These are phyloP conservation scores for Xylaria sp. DNA, from an alignment of 2,329 filamentous ascomycete genomes.

Conservation along the genomic window DNA sequence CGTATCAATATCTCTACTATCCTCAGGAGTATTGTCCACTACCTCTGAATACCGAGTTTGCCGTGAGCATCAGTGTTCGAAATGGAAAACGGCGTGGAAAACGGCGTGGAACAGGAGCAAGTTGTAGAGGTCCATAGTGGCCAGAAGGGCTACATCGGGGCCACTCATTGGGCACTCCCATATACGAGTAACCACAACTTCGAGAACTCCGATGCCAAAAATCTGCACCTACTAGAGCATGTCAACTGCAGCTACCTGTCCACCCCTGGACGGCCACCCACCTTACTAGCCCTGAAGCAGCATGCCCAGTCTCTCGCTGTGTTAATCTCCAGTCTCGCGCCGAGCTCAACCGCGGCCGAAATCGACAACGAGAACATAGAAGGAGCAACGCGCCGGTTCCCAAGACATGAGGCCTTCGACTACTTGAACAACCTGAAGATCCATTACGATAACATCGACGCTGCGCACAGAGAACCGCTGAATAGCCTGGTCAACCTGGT, in stretches of 20 bases:
- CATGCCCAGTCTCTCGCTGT: conserved; percentile 60
- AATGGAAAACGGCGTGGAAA: conserved; percentile 19
- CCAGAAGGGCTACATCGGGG: conserved; percentile 42
- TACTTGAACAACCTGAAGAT: conserved; percentile 55
- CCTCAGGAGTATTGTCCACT: conserved; percentile 1
- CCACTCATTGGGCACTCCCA: conserved; percentile 45
- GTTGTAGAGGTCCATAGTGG: conserved; percentile 30
- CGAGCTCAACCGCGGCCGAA: conserved; percentile 39
- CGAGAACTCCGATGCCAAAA: conserved; percentile 36
- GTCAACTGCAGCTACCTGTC: conserved; percentile 63
- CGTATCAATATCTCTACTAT: conserved; percentile 3
- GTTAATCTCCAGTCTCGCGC: conserved; percentile 53
- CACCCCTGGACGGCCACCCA: conserved; percentile 53
- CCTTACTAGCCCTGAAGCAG: conserved; percentile 60
- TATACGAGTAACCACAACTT: conserved; percentile 45
- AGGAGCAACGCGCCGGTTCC: conserved; percentile 36
- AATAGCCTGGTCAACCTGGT: conserved; percentile 51
- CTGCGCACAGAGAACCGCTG: conserved; percentile 50
- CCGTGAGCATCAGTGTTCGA: conserved; percentile 4
- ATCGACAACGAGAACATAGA: conserved; percentile 32
- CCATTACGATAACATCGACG: conserved; percentile 53
- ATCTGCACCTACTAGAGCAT: conserved; percentile 45
- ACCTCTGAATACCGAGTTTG: background rate
- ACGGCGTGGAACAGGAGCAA: conserved; percentile 5
- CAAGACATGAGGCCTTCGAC: conserved; percentile 55